Evolutionary conservation across 495 filamentous ascomycete genomes (phyloP).

Genomic region (Hypoxylon perforatum): DNA sequence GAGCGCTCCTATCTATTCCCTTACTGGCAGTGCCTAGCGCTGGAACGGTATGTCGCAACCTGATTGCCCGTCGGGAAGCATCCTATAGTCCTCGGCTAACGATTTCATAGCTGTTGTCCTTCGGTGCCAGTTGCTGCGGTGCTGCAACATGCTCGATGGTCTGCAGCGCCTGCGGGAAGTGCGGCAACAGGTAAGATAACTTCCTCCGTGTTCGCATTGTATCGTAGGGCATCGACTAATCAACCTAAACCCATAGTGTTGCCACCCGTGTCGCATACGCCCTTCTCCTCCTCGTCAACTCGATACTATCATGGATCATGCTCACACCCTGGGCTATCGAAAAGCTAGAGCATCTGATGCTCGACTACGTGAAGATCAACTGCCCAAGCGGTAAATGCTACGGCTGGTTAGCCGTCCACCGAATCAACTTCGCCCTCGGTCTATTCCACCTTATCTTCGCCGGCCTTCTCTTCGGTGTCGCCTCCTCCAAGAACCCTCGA

Average conservation of each 20-base stretch:
- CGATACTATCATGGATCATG: conserved; percentile 97
- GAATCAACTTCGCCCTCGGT: conserved; percentile 97
- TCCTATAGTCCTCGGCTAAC: conserved; percentile 12
- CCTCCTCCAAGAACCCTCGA: conserved; percentile 84
- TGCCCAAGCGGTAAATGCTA: conserved; percentile 92
- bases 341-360: conserved; percentile 87
- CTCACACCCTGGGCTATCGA: conserved; percentile 98
- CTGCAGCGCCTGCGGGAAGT: conserved; percentile 94
- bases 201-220: not conserved
- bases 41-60: conserved; percentile 74
- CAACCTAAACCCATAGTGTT: conserved; percentile 70
- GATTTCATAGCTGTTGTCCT: conserved; percentile 71
- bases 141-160: conserved; percentile 95
- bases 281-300: conserved; percentile 94
- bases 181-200: conserved; percentile 82
- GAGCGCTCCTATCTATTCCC: conserved; percentile 89
- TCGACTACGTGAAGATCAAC: conserved; percentile 94
- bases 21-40: conserved; percentile 87
- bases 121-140: conserved; percentile 89
- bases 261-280: conserved; percentile 98
- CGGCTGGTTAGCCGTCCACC: conserved; percentile 94
- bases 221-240: conserved; percentile 8
- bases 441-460: conserved; percentile 91
- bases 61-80: not conserved
- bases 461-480: conserved; percentile 84